Base-by-base conservation (phyloP, 805 yeast genomes). In the Cyberlindnera xylosilytica region DNA sequence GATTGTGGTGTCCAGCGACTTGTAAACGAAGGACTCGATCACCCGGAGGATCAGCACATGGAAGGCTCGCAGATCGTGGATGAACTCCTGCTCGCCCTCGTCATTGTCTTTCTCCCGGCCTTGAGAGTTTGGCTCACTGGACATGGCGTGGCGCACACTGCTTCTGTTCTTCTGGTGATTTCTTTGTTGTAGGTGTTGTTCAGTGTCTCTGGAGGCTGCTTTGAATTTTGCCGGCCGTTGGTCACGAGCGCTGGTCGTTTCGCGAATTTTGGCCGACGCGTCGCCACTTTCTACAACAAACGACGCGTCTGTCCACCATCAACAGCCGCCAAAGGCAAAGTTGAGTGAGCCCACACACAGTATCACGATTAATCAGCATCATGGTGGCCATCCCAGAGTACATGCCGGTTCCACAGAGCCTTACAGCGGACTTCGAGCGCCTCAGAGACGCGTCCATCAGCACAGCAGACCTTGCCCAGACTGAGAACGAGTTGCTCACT, bases 31-130 rank as follows among this genome's bases (percentile, higher is more conserved):
- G 8, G 55, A 44, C 37, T 51, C 61, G 13, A 58, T 51, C 11
- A 54, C 60, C 1, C 56, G 39, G n/a, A 58, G 46, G 4, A 56
- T 57, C 1, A 56, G 44, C 22, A 58, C 43, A 3, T 45, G 46
- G 46, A 58, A 58, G 2, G 56, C 44, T 3, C 43, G 43, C 4
- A 49, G 48, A 4, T 48, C 45, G 26, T 38, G 31, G 22, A 41
- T 40, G 13, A 41, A 37, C 30, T 13, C 11, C 13, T 28, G 22
- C 10, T 18, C 23, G 9, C 30, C 39, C 4, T 16, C 36, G 8
- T 40, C 32, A 12, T 29, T 17, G 32, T 11, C 30, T 6, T 7
- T 27, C 15, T n/a, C n/a, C 30, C 15, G 9, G 6, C n/a, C 7
- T 12, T 6, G n/a, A 9, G 7, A 9, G 15, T 27, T 27, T 7